Percentiles rank a stretch among this genome's conserved stretches.
phyloP scores from a whole-genome alignment of 441 rosid genomes.

The Pelargonium australe region DNA sequence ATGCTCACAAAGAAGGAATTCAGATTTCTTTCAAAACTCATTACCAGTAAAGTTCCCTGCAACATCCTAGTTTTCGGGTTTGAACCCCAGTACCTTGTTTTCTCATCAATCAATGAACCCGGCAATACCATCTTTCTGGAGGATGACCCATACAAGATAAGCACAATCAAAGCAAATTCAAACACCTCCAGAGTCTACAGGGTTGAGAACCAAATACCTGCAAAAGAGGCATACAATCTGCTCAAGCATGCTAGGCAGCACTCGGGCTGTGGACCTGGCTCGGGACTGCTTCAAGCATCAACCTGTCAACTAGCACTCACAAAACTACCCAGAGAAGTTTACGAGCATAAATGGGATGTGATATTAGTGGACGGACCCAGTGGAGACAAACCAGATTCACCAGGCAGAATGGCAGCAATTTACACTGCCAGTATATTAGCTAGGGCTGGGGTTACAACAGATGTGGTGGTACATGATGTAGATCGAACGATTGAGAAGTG shows the following conservation, averaged over 20 bases:
- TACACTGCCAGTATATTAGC: slow-evolving; percentile 52
- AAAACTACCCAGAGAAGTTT: slow-evolving; percentile 40
- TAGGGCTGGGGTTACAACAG: slow-evolving; percentile 38
- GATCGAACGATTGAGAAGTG: slow-evolving; percentile 53
- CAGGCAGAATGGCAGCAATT: slow-evolving; percentile 57
- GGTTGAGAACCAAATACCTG: slow-evolving; percentile 37
- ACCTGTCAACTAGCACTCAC: slow-evolving; percentile 39
- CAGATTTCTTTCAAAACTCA: slow-evolving; percentile 41
- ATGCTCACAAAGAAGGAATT: slow-evolving; percentile 56
- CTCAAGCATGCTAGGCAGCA: slow-evolving; percentile 50
- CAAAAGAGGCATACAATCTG: slow-evolving; percentile 47
- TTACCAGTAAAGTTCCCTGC: slow-evolving; percentile 47
- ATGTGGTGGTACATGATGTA: slow-evolving; percentile 54
- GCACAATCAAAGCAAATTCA: slow-evolving; percentile 22
- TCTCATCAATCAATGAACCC: slow-evolving; percentile 43
- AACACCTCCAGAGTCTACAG: slow-evolving; percentile 36
- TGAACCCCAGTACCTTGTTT: slow-evolving; percentile 36
- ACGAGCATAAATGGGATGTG: slow-evolving; percentile 49
- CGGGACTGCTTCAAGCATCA: slow-evolving; percentile 25
- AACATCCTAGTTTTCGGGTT: slow-evolving; percentile 58
- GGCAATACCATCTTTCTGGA: slow-evolving; percentile 47
- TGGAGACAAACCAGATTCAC: slow-evolving; percentile 44
- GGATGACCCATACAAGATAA: slow-evolving; percentile 38
- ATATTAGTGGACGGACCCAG: slow-evolving; percentile 58
- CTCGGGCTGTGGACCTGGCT: slow-evolving; percentile 33